phyloP scores from a whole-genome alignment of 208 protist species.

The Trypanosoma grayi region DNA sequence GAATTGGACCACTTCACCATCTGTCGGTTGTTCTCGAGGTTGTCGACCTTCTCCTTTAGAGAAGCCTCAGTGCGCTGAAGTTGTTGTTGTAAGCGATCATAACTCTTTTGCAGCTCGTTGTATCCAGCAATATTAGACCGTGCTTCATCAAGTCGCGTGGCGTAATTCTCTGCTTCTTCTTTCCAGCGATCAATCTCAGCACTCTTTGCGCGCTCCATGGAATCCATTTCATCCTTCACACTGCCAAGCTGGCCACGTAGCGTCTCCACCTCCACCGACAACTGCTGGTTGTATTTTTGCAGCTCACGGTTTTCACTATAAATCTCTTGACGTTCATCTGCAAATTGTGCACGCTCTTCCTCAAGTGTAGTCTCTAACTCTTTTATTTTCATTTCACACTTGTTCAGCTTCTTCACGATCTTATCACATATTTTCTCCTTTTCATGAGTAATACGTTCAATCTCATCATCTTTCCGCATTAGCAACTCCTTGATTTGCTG shows the following conservation, averaged over 20 bases:
- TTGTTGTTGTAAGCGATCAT: constrained; percentile 81
- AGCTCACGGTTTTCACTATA: constrained; percentile 63
- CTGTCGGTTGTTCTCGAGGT: constrained; percentile 81
- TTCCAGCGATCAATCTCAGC: constrained; percentile 78
- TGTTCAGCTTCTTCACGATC: constrained; percentile 91
- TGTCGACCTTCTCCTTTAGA: constrained; percentile 70
- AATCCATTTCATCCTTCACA: constrained; percentile 56
- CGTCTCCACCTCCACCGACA: constrained; percentile 80
- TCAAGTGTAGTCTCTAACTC: constrained; percentile 71
- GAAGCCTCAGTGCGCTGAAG: constrained; percentile 64
- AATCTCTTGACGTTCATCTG: constrained; percentile 72
- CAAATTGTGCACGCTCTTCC: constrained; percentile 77
- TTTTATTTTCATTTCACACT: constrained; percentile 71
- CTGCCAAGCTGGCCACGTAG: constrained; percentile 53
- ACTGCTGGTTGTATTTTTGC: constrained; percentile 77
- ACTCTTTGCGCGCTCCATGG: constrained; percentile 62
- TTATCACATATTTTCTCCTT: constrained; percentile 86
- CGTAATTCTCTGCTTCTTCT: constrained; percentile 47
- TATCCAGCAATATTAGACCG: constrained; percentile 65
- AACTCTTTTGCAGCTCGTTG: constrained; percentile 77
- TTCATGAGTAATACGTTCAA: constrained; percentile 67
- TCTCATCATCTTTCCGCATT: constrained; percentile 82
- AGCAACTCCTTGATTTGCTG: constrained; percentile 76
- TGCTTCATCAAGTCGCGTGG: constrained; percentile 57
- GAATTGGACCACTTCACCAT: constrained; percentile 88